Base-by-base conservation (phyloP, 345 rosid genomes). In the Hevea brasiliensis region DNA sequence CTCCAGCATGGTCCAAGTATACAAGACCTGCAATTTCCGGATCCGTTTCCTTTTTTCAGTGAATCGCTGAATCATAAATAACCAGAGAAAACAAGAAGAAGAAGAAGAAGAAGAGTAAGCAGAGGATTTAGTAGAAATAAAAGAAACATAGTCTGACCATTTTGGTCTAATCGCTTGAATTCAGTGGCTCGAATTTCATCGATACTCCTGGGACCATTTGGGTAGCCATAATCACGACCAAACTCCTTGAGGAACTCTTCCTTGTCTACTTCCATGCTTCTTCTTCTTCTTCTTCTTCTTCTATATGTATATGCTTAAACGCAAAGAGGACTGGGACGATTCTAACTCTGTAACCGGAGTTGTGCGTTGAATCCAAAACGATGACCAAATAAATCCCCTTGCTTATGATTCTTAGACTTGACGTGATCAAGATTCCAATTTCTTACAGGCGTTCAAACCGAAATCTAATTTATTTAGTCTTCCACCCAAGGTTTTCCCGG, bases 1-100 rank as follows among this genome's bases (percentile, higher is more conserved):
- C 92, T 74, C 97, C 97, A 54, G 99, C 98, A 82, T 95, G 99
- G 63, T 95, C 99, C 87, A 90, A 81, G 74, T 90, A 95, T n/a
- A 88, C 90, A 68, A 74, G 77, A 75, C 89, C 99, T 94, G 75
- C 80, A 85, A 63, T 37, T 60, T 44, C 23, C 26, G 47, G 45
- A 44, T 27, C 58, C 26, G 20, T 32, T n/a, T 32, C 37, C 37
- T 32, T 32, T 32, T 32, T 32, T 2, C 37, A 32, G 37, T 1
- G 45, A 44, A 3, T 0, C 6, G 54, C n/a, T 13, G 3, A 50
- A 14, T 3, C 15, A 50, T 17, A 50, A 13, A 13, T 50, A 18
- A 50, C 3, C 24, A 32, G 23, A 37, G 15, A 29, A 72, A 18
- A 29, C 12, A 12, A 58, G 0, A 15, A 26, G 6, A 44, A 18